Evolutionary conservation across 768 basidiomycete species (phyloP), one percentile per base, ranked within the genome.

Genomic region (Tephrocybe sp.): DNA sequence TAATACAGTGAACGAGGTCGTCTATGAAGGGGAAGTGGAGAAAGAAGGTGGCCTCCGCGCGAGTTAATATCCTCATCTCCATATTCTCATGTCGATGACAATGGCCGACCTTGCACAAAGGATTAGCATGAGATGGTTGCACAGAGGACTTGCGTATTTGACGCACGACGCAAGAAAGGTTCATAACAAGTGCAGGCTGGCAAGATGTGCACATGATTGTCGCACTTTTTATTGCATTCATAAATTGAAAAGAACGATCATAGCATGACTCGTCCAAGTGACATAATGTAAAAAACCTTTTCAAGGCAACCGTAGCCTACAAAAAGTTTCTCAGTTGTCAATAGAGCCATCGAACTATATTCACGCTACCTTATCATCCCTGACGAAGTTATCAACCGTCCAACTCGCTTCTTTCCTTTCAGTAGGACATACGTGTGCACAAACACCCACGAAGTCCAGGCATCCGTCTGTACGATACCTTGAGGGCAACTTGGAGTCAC

Each of bases 61-160:
- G 56, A 11, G 61, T 25, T 0, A 71, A 49, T 25, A 78, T 3
- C 2, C 64, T 56, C 42, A 86, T 56, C 16, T 69, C 39, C 75
- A 79, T 80, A 7, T 65, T 57, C 0, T 79, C 73, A 54, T 88
- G 86, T n/a, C 86, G 76, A 52, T 82, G 80, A 34, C 74, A 75
- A 60, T 88, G 86, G 0, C 79, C 79, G 27, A 77, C 64, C 85
- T 87, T 58, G n/a, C n/a, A 21, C 33, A 10, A 7, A 15, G 27
- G 33, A 31, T 38, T 12, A 39, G 10, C 2, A 52, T 29, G 21
- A 21, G 15, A 11, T 21, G 18, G 16, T 19, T 2, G 18, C 5
- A 34, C 15, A 34, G 33, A 51, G 5, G 27, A 3, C 7, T 4
- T 57, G 16, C 16, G n/a, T n/a, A n/a, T n/a, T n/a, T 21, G 31